Percentiles rank a stretch among this genome's conserved stretches.
Evolutionary conservation across 1,284 basidiomycete genomes (phyloP).

Genomic region (Xanthoconium separans): DNA sequence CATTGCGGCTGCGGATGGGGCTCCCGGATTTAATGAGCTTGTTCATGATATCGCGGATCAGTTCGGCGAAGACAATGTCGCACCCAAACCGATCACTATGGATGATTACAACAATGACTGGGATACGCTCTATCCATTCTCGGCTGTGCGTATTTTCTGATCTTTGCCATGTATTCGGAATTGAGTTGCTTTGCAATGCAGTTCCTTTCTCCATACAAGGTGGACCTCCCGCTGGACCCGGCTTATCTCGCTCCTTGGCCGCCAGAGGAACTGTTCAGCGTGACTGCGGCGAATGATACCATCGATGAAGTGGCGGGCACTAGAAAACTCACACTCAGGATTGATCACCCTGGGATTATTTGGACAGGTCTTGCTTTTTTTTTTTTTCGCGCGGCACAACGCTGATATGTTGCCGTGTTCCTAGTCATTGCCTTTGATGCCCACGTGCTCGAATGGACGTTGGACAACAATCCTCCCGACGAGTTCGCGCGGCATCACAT

Average conservation of each 20-base stretch:
- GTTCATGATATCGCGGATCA: conserved; percentile 60
- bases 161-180: not conserved
- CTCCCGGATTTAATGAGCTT: conserved; percentile 69
- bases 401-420: not conserved
- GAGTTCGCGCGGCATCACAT: conserved; percentile 84
- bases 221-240: conserved; percentile 55
- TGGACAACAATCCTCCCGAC: conserved; percentile 73
- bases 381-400: not conserved
- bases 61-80: conserved; percentile 50
- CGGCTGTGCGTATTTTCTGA: conserved; percentile 47
- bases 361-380: conserved; percentile 63
- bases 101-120: conserved; percentile 75
- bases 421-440: conserved; percentile 89
- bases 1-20: conserved; percentile 82
- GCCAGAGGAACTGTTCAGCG: conserved; percentile 48
- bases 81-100: conserved; percentile 54
- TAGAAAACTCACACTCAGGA: conserved; percentile 67
- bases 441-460: conserved; percentile 84
- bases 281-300: conserved; percentile 61
- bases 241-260: conserved; percentile 56
- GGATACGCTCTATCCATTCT: conserved; percentile 89
- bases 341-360: conserved; percentile 84
- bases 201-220: conserved; percentile 79
- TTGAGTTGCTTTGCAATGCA: conserved; percentile 26
- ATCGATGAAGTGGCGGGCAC: conserved; percentile 61